Percentiles rank a stretch among this genome's conserved stretches.
Evolutionary conservation across 495 filamentous ascomycete genomes (phyloP).

Genomic region (Penicillium dipodomyicola): DNA sequence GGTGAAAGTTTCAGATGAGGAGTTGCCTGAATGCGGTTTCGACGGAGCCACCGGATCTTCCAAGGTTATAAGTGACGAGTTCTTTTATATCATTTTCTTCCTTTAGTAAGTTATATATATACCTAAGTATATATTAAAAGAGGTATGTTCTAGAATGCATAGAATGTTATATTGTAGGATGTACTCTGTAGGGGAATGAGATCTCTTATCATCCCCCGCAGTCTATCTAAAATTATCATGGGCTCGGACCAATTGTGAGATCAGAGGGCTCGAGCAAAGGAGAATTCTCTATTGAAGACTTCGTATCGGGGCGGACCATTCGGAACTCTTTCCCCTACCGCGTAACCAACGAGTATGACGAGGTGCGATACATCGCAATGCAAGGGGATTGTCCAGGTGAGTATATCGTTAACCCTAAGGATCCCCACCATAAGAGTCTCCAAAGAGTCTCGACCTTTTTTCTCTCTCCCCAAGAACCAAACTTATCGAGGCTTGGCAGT

Average conservation of each 20-base stretch:
- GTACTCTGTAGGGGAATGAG: background rate
- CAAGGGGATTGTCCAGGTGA: constrained; percentile 15
- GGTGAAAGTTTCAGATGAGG: constrained; percentile 5
- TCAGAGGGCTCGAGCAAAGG: constrained; percentile 9
- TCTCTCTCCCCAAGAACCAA: constrained; percentile 16
- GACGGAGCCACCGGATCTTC: constrained; percentile 7
- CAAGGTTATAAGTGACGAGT: constrained; percentile 2
- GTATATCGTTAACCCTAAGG: constrained; percentile 4
- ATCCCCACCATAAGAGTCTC: background rate
- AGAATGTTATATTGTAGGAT: background rate
- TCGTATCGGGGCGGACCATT: constrained; percentile 20
- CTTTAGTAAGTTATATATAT: background rate
- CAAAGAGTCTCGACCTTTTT: constrained; percentile 13
- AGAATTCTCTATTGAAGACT: constrained; percentile 9
- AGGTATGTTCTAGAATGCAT: background rate
- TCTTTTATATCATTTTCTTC: background rate
- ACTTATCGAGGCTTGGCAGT: constrained; percentile 11
- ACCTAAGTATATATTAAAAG: background rate
- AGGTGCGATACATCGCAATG: constrained; percentile 21
- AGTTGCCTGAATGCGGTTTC: constrained; percentile 12
- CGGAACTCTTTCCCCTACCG: constrained; percentile 24
- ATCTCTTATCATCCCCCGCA: constrained; percentile 7
- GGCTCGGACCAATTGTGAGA: constrained; percentile 13
- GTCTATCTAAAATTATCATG: constrained; percentile 5
- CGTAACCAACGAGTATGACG: constrained; percentile 30